Base-by-base conservation (phyloP, 176 grass and related monocot genomes). In the Avena sativa region DNA sequence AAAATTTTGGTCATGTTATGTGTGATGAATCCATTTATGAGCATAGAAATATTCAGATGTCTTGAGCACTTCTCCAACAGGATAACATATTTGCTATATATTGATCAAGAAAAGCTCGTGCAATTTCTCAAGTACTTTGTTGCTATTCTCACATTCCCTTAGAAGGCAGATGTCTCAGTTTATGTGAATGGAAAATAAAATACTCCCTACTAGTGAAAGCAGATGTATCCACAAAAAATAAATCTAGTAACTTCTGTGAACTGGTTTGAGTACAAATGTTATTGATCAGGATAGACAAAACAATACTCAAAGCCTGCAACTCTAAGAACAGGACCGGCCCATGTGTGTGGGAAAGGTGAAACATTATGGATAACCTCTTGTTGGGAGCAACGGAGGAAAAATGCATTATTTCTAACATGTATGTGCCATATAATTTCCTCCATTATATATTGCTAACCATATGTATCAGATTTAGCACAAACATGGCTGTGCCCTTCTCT, bases 1-100 rank as follows among this genome's bases (percentile, higher is more conserved):
- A 90, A 80, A 83, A 34, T 83, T 49, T 53, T 14, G 25, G 74
- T 65, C 70, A 81, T 89, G 48, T 49, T 75, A 47, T 72, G 11
- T 26, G 80, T 52, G 43, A 46, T 74, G 53, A 16, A 1, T 21
- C 49, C 46, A 71, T 79, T 76, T 83, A 53, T 52, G 81, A n/a
- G 65, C 38, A 59, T 43, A 43, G 40, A 43, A 43, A 43, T 43
- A 43, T 79, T 73, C 58, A 66, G 23, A 87, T 66, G 17, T 11
- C 28, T 58, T 67, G 62, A 71, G 20, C 20, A 44, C 61, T 86
- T 73, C 16, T 80, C 30, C 63, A 90, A 12, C 21, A 38, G 53
- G 32, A 83, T 36, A 23, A 72, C 59, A 62, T 20, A 63, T 88
- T 58, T 63, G 12, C 64, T 81, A 81, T 50, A 58, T 76, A 76